These are phyloP conservation scores for Tetracentron sinense DNA, from an alignment of 164 flowering plant species.

Conservation along the genomic window DNA sequence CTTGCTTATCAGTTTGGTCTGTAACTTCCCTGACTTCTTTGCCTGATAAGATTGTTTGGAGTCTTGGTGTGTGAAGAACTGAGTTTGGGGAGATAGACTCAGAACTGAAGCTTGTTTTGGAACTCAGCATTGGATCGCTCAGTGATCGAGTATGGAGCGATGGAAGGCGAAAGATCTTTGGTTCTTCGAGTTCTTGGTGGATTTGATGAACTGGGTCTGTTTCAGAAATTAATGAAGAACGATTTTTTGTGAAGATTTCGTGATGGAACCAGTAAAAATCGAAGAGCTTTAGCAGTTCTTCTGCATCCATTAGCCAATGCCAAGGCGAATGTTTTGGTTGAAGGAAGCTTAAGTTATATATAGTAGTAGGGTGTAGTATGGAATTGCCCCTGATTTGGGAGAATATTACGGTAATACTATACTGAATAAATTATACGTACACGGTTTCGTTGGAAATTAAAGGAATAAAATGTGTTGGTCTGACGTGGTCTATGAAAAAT, in stretches of 20 bases:
- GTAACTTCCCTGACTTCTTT: conserved; percentile 28
- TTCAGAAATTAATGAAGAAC: conserved; percentile 7
- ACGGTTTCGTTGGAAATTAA: too few species aligned
- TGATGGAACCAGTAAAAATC: conserved; percentile 46
- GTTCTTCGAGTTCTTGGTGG: conserved; percentile 10
- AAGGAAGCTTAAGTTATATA: too few species aligned
- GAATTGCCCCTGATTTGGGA: too few species aligned
- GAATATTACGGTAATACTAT: too few species aligned
- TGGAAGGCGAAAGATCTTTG: conserved; percentile 14
- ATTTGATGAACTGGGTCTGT: conserved; percentile 15
- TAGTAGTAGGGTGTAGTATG: too few species aligned
- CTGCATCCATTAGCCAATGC: conserved; percentile 42
- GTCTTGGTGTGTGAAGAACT: conserved; percentile 27
- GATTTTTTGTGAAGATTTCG: conserved; percentile 16
- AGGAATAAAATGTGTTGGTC: too few species aligned
- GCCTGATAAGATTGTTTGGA: conserved; percentile 46
- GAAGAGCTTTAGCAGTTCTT: conserved; percentile 36
- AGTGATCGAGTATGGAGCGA: conserved; percentile 32
- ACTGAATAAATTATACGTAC: too few species aligned
- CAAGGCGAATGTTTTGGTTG: too few species aligned
- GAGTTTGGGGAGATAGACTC: conserved; percentile 28
- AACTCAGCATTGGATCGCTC: conserved; percentile 35
- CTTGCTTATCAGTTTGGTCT: not conserved
- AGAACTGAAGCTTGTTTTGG: conserved; percentile 15
- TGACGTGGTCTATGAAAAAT: too few species aligned